Base-by-base conservation (phyloP, 2,329 filamentous ascomycete genomes). In the Fusarium sp. region DNA sequence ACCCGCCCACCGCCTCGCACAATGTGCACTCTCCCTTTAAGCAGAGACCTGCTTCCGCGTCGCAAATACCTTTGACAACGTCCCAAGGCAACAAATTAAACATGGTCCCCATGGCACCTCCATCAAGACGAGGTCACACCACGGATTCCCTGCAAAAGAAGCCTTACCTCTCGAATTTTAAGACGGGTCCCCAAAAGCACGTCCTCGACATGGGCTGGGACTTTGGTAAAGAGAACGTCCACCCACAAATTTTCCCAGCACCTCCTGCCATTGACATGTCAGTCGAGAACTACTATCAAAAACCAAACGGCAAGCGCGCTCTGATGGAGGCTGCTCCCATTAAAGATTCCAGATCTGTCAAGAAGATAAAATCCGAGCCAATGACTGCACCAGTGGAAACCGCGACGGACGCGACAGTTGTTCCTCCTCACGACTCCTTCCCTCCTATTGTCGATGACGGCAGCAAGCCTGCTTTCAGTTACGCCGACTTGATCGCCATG, bases 401-500 rank as follows among this genome's bases (percentile, higher is more conserved):
- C 34, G 59, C 42, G 24, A 38, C 53, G 46, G 59, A 63, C 47
- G 29, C 52, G 45, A 27, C 63, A 8, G 38, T 49, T 55, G 47
- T 95, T 7, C 92, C 94, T 6, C 85, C 91, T 50, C 90, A 91
- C 51, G 88, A 92, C 69, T 91, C 94, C n/a, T 96, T 97, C 83
- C 92, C 94, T 8, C 80, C 85, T 8, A 89, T 98, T 32, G 84
- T 91, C 62, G 96, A 98, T 77, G 94, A 98, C 78, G 95, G 95
- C 75, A 85, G 86, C 59, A 98, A 99, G 79, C 96, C 96, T 8
- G 88, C 90, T 8, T 94, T 95, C 81, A 98, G 95, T 82, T 99
- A 99, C 79, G 95, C 96, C 22, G 92, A 92, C 74, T 87, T 99
- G 73, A 98, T 98, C 71, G 96, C 93, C 78, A 98, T 98, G 95